These are phyloP conservation scores for Nymphaea thermarum DNA, from an alignment of 164 flowering plant genomes.

Conservation along the genomic window DNA sequence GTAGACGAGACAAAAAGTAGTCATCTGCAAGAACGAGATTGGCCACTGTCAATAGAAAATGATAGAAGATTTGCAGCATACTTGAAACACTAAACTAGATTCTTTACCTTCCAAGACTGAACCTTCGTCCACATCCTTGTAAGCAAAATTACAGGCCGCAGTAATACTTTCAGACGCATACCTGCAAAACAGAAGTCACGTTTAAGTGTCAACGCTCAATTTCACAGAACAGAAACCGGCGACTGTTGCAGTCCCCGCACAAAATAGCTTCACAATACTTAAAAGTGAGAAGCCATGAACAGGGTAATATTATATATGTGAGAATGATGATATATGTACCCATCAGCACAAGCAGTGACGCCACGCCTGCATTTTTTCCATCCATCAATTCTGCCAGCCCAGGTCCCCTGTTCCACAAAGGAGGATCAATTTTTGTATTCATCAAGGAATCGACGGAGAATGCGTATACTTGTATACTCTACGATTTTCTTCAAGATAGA, in stretches of 20 bases:
- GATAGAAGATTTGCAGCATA: background rate
- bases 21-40: slow-evolving; percentile 35
- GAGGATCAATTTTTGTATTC: background rate
- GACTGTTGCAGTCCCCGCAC: too few relatives aligned
- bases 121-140: slow-evolving; percentile 49
- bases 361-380: slow-evolving; percentile 59
- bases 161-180: slow-evolving; percentile 75
- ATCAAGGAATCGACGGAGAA: background rate
- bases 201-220: background rate
- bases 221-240: too few relatives aligned
- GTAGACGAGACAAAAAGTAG: slow-evolving; percentile 61
- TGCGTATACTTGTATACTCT: background rate
- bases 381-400: slow-evolving; percentile 44
- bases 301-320: too few relatives aligned
- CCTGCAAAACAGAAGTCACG: slow-evolving; percentile 23
- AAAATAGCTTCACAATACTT: too few relatives aligned
- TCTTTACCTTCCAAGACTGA: slow-evolving; percentile 55
- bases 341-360: slow-evolving; percentile 54
- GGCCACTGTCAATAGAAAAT: background rate
- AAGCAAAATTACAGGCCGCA: slow-evolving; percentile 52
- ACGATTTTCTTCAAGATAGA: background rate
- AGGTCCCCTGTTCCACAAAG: slow-evolving; percentile 36
- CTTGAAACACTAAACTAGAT: background rate
- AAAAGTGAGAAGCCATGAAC: too few relatives aligned
- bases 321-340: slow-evolving; percentile 19